A percentile compares a stretch with the other conserved stretches of the same genome.
Evolutionary conservation across 2,329 filamentous ascomycete genomes (phyloP).

Genomic region (Stachybotrys chartarum): DNA sequence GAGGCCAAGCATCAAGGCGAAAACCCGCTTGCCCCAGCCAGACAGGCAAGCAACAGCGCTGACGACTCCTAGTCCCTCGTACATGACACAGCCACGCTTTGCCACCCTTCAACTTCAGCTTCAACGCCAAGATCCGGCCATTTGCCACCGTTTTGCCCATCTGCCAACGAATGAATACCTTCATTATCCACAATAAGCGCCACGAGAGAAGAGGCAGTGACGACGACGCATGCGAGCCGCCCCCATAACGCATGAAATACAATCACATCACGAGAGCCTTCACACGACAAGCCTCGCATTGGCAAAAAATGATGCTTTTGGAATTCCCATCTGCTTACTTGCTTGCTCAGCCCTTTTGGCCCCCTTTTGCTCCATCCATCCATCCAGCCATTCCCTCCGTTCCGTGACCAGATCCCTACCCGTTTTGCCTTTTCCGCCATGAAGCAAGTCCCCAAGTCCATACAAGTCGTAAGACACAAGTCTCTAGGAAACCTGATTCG

Average conservation of each 20-base stretch:
- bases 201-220: too few species aligned
- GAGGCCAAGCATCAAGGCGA: too few species aligned
- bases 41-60: too few species aligned
- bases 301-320: not conserved
- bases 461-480: not conserved
- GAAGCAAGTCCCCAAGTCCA: not conserved
- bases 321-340: not conserved
- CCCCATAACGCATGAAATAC: too few species aligned
- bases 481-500: not conserved
- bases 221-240: too few species aligned
- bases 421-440: not conserved
- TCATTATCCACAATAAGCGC: too few species aligned
- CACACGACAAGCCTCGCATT: not conserved
- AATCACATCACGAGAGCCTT: not conserved
- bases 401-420: not conserved
- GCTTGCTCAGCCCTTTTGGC: not conserved
- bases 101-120: too few species aligned
- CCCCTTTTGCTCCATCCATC: not conserved
- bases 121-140: not conserved
- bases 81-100: too few species aligned
- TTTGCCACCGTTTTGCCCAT: not conserved
- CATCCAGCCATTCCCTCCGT: not conserved
- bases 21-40: too few species aligned
- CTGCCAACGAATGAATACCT: too few species aligned
- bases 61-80: too few species aligned